Evolutionary conservation across 2,329 filamentous ascomycete genomes (phyloP), one percentile per base, ranked within the genome.

Genomic region (Colletotrichum aenigma): DNA sequence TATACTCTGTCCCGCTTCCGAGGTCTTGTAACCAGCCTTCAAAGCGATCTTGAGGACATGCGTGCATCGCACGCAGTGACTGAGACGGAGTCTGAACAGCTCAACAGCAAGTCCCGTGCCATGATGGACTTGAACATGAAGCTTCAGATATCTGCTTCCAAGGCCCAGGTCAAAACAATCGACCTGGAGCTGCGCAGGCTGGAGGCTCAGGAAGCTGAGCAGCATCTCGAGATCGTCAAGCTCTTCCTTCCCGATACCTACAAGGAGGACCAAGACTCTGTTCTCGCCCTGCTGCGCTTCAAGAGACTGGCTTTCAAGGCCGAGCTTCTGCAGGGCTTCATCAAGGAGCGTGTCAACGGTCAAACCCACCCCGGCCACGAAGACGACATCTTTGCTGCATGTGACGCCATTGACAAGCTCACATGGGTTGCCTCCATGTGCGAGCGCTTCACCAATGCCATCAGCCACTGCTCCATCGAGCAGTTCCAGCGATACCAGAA

Each of bases 81-180:
- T 1, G 97, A 98, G 84, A 94, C 94, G 18, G 96, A 98, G 83
- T 96, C 96, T 1, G 96, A 96, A 82, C 95, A 98, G 83, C 91
- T 98, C 71, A 96, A 93, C 78, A 94, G 92, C 80, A 94, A 95
- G 77, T 98, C 96, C 60, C 92, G 96, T 77, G 96, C 96, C 70
- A 98, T 99, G 94, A 94, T 98, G 91, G 96, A 99, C 81, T 90
- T 99, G 61, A 98, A 98, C 84, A 91, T 96, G 90, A 97, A 98
- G 85, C 90, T 99, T 58, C 96, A 98, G 81, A 91, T 94, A 71
- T 97, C 96, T 15, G 96, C 96, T 13, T 91, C 95, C 55, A 98
- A 98, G 87, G 94, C 96, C 4, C 96, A 98, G 83, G 93, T 95
- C 81, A 98, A 98, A 87, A 96, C 96, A 0, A 98, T 99, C 77